Base-by-base conservation (phyloP, 2,329 filamentous ascomycete species). In the Colletotrichum lupini region DNA sequence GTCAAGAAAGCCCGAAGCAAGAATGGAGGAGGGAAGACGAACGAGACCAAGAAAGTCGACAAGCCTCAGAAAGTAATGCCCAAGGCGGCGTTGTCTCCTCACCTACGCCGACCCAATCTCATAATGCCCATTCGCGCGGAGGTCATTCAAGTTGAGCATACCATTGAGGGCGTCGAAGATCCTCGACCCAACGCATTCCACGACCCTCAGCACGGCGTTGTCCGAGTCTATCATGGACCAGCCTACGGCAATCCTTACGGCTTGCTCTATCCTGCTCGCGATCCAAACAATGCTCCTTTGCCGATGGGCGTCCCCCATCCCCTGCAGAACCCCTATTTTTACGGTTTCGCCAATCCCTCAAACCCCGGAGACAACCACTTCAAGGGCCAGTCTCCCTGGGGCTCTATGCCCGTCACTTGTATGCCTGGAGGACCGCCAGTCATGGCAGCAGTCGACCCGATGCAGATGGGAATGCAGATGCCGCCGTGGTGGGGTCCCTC, bases 141-240 rank as follows among this genome's bases (percentile, higher is more conserved):
- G 60, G 84, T 89, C 22, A 78, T 91, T 42, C 85, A 89, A 66
- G 84, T 89, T 1, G 89, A 92, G 77, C 87, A 90, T 73, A 83
- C 89, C 2, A 80, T 91, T 24, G 89, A 91, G 75, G 81, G 80
- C 1, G 81, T 82, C 4, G 81, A 85, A 56, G 89, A 91, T 74
- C 89, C 89, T 9, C 83, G 84, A 2, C 90, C 89, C 14, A 92
- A 92, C 76, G 88, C 90, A 55, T 92, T 89, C 77, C 88, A 87
- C 76, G 89, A 92, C 76, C 78, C 82, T n/a, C 82, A 84, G 58
- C 83, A 85, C 74, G 86, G 88, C 37, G 79, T 89, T 24, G 82
- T 90, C 62, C 87, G 89, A 16, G 85, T 91, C 30, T 91, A 91
- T 74, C 87, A 91, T 74, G 89, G 89, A 0, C 85, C 86, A 3